Conservation (phyloP, 805 yeast species). For the Candida multigemmis region DNA sequence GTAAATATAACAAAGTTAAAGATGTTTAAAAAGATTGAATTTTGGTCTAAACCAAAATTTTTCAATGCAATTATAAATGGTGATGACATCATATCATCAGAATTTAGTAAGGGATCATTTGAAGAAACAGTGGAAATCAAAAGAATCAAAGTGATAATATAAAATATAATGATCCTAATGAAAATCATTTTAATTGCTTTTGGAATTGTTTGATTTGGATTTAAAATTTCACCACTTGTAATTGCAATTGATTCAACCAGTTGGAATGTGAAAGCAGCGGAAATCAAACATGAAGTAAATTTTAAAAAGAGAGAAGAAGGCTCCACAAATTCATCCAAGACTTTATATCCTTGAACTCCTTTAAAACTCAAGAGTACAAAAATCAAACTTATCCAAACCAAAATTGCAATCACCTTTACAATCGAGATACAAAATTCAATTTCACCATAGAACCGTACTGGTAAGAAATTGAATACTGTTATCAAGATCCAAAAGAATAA, state of each 20-base stretch:
- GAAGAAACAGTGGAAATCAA: constrained; percentile 59
- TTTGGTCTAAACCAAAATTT: constrained; percentile 7
- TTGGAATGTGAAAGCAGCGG: constrained; percentile 64
- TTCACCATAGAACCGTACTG: constrained; percentile 12
- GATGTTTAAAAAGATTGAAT: constrained; percentile 6
- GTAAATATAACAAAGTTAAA: constrained; percentile 13
- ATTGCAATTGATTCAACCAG: constrained; percentile 67
- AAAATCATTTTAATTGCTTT: constrained; percentile 56
- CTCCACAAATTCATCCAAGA: background rate
- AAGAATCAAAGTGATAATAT: constrained; percentile 51
- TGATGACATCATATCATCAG: constrained; percentile 9
- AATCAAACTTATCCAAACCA: constrained; percentile 8
- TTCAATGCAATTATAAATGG: constrained; percentile 14
- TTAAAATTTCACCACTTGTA: constrained; percentile 56
- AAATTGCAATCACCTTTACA: constrained; percentile 10
- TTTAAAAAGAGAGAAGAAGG: constrained; percentile 1
- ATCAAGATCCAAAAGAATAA: constrained; percentile 6
- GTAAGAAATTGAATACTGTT: constrained; percentile 10
- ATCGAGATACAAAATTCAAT: constrained; percentile 11
- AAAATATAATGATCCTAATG: constrained; percentile 52
- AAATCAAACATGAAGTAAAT: constrained; percentile 3
- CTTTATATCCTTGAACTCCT: constrained; percentile 13
- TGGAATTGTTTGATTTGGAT: constrained; percentile 4
- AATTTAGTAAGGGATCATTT: constrained; percentile 7
- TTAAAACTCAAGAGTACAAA: constrained; percentile 25